Percentiles rank a stretch among this genome's conserved stretches.
Conservation (phyloP, 257 asterid genomes). For the Solanum infundibuliforme region DNA sequence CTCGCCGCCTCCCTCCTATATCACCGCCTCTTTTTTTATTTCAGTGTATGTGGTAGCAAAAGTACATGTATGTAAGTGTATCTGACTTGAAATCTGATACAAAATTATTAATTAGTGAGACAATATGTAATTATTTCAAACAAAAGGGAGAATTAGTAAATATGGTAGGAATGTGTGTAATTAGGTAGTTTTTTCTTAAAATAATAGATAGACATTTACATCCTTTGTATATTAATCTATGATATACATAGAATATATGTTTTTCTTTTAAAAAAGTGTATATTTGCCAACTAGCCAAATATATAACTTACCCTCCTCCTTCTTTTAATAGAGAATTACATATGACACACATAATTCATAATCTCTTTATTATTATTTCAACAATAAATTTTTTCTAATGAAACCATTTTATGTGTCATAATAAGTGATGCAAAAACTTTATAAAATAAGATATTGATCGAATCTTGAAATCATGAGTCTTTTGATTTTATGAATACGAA, state of each 20-base stretch:
- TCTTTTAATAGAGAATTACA: too few relatives aligned
- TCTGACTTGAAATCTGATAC: too few relatives aligned
- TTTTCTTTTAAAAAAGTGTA: too few relatives aligned
- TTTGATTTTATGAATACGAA: neutral
- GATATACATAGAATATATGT: neutral
- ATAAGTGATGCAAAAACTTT: neutral
- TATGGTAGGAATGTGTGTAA: neutral
- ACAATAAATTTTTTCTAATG: neutral
- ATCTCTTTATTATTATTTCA: neutral
- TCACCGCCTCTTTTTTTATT: accelerated
- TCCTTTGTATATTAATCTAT: neutral
- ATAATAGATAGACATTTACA: neutral
- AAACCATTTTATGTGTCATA: neutral
- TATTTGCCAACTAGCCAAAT: neutral
- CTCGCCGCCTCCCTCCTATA: too few relatives aligned
- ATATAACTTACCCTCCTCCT: too few relatives aligned
- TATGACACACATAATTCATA: neutral
- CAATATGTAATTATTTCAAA: neutral
- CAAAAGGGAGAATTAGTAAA: neutral
- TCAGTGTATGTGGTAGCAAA: too few relatives aligned
- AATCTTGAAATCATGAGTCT: neutral
- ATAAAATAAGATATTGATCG: neutral
- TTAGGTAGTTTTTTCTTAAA: neutral
- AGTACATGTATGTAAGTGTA: neutral
- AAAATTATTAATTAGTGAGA: too few relatives aligned